A percentile compares a stretch with the other conserved stretches of the same genome.
These are phyloP conservation scores for Rhodomyrtus psidioides DNA, from an alignment of 441 rosid species.

Conservation along the genomic window DNA sequence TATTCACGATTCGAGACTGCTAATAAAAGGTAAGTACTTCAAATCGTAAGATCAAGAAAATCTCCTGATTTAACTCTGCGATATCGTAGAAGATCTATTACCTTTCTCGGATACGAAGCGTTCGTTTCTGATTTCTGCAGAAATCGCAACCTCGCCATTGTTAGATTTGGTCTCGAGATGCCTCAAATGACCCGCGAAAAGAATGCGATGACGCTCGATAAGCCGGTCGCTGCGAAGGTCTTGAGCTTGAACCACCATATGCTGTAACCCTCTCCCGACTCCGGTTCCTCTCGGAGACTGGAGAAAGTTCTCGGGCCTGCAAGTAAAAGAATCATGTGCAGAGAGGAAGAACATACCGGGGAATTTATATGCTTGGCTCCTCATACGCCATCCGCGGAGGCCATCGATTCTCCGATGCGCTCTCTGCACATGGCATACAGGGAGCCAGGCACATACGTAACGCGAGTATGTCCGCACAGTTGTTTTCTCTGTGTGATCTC, in stretches of 20 bases:
- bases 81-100: not conserved
- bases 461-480: not conserved
- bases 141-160: not conserved
- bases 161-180: not conserved
- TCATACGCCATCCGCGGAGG: constrained; percentile 6
- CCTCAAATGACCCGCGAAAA: not conserved
- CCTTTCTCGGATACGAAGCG: not conserved
- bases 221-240: not conserved
- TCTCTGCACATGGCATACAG: constrained; percentile 1
- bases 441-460: constrained; percentile 2
- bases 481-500: not conserved
- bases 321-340: not conserved
- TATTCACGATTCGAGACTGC: not conserved
- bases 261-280: not conserved
- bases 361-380: not conserved
- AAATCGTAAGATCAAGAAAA: not conserved
- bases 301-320: not conserved
- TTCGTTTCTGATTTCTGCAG: not conserved
- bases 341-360: not conserved
- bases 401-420: not conserved
- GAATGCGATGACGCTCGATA: not conserved
- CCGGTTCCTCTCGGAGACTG: not conserved
- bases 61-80: not conserved
- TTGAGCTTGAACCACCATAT: not conserved
- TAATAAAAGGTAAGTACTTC: not conserved